These are phyloP conservation scores for Picea abies DNA, from an alignment of 83 land plant species.

Conservation along the genomic window DNA sequence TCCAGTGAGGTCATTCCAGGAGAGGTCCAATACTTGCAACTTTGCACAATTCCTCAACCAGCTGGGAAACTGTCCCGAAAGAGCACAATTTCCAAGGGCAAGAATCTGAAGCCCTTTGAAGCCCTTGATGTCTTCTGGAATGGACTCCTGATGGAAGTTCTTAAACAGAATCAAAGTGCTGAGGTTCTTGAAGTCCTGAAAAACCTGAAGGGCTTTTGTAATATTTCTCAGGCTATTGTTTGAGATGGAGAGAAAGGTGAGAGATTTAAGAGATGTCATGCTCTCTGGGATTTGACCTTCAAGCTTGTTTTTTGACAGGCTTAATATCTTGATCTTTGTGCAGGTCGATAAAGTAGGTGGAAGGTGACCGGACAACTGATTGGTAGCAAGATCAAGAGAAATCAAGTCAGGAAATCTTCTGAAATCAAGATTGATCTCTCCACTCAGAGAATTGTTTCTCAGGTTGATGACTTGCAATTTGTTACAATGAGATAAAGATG, in stretches of 20 bases:
- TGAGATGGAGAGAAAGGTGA: slow-evolving; percentile 47
- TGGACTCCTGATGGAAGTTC: slow-evolving; percentile 28
- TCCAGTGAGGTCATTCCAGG: slow-evolving; percentile 32
- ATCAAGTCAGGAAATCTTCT: slow-evolving; percentile 23
- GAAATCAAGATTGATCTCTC: slow-evolving; percentile 38
- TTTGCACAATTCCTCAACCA: slow-evolving; percentile 32
- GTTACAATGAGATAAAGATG: slow-evolving; percentile 33
- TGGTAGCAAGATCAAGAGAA: slow-evolving; percentile 43
- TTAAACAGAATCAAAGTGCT: slow-evolving; percentile 29
- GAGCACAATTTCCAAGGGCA: slow-evolving; percentile 25
- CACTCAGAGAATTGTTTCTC: slow-evolving; percentile 31
- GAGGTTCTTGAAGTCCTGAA: slow-evolving; percentile 41
- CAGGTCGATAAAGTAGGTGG: slow-evolving; percentile 45
- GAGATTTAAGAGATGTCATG: slow-evolving; percentile 29
- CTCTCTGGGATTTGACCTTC: slow-evolving; percentile 34
- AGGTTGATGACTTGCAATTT: slow-evolving; percentile 34
- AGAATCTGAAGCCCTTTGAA: slow-evolving; percentile 32
- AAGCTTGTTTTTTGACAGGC: slow-evolving; percentile 36
- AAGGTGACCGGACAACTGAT: slow-evolving; percentile 34
- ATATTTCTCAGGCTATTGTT: slow-evolving; percentile 32
- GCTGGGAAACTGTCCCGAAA: slow-evolving; percentile 41
- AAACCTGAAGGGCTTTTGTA: slow-evolving; percentile 28
- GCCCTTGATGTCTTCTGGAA: slow-evolving; percentile 32
- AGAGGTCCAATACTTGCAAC: slow-evolving; percentile 34
- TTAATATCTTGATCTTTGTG: slow-evolving; percentile 38